These are phyloP conservation scores for Epichloe sibirici DNA, from an alignment of 2,329 filamentous ascomycete species.

Conservation along the genomic window DNA sequence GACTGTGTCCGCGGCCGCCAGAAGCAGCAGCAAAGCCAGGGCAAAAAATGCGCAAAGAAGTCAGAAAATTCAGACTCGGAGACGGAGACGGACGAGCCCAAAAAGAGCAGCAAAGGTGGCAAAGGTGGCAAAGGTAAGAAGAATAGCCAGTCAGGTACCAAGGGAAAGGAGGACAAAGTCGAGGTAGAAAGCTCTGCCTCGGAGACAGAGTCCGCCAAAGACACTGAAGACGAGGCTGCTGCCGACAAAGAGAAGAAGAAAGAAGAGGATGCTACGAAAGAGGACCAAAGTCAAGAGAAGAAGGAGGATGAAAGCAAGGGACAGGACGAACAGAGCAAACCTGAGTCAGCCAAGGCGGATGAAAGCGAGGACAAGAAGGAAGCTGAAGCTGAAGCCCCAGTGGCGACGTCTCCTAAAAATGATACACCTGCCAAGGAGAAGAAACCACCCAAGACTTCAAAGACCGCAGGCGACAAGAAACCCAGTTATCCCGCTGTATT, in stretches of 20 bases:
- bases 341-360: conserved; percentile 9
- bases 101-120: conserved; percentile 10
- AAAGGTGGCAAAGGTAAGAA: conserved; percentile 8
- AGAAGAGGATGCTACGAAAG: neutral
- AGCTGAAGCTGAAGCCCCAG: neutral
- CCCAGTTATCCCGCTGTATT: conserved; percentile 16
- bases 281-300: conserved; percentile 7
- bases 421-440: conserved; percentile 2
- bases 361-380: conserved; percentile 4
- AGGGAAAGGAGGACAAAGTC: conserved; percentile 9
- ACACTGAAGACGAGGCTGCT: conserved; percentile 9
- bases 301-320: conserved; percentile 5
- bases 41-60: conserved; percentile 6
- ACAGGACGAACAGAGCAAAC: conserved; percentile 5
- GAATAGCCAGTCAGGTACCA: conserved; percentile 10
- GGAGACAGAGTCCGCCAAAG: conserved; percentile 13
- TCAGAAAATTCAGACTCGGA: neutral
- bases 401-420: neutral
- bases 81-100: conserved; percentile 10
- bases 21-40: conserved; percentile 5
- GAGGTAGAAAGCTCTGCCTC: conserved; percentile 9
- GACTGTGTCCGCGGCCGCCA: conserved; percentile 13
- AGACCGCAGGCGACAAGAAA: conserved; percentile 9
- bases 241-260: conserved; percentile 9
- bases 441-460: conserved; percentile 5